These are phyloP conservation scores for Pythium insidiosum DNA, from an alignment of 352 stramenopile species.

Conservation along the genomic window DNA sequence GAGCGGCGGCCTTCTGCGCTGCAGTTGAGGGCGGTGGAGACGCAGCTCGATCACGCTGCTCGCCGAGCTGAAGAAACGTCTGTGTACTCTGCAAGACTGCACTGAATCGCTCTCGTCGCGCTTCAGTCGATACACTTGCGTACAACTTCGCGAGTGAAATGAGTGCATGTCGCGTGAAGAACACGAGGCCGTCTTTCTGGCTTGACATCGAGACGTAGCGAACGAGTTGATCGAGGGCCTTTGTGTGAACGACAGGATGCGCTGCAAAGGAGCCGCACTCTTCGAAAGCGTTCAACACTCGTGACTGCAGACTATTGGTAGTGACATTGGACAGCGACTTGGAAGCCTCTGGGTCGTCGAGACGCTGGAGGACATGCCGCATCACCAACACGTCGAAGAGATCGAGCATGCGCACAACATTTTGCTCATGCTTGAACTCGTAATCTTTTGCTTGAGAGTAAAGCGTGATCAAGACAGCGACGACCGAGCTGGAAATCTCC, in stretches of 20 bases:
- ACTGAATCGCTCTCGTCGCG: slow-evolving; percentile 44
- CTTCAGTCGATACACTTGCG: slow-evolving; percentile 43
- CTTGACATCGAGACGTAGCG: slow-evolving; percentile 42
- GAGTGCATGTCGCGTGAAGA: slow-evolving; percentile 73
- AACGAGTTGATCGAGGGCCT: slow-evolving; percentile 62
- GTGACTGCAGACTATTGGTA: slow-evolving; percentile 76
- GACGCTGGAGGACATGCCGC: slow-evolving; percentile 47
- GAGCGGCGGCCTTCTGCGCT: slow-evolving; percentile 52
- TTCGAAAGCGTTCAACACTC: slow-evolving; percentile 80
- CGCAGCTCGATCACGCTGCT: no score
- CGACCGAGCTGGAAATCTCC: slow-evolving; percentile 71
- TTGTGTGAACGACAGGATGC: slow-evolving; percentile 55
- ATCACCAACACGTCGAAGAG: slow-evolving; percentile 55
- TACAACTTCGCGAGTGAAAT: slow-evolving; percentile 72
- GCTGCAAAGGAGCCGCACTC: slow-evolving; percentile 63
- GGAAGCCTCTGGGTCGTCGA: slow-evolving; percentile 17
- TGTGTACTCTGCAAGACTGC: slow-evolving; percentile 59
- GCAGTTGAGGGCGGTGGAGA: slow-evolving; percentile 34
- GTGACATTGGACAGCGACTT: slow-evolving; percentile 45
- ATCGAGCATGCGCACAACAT: slow-evolving; percentile 55
- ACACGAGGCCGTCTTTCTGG: slow-evolving; percentile 42
- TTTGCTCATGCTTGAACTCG: slow-evolving; percentile 59
- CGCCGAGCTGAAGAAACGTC: slow-evolving; percentile 60
- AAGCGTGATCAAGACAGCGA: slow-evolving; percentile 64
- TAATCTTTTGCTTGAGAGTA: slow-evolving; percentile 68